These are phyloP conservation scores for Amanita molliuscula DNA, from an alignment of 768 basidiomycete genomes.

Conservation along the genomic window DNA sequence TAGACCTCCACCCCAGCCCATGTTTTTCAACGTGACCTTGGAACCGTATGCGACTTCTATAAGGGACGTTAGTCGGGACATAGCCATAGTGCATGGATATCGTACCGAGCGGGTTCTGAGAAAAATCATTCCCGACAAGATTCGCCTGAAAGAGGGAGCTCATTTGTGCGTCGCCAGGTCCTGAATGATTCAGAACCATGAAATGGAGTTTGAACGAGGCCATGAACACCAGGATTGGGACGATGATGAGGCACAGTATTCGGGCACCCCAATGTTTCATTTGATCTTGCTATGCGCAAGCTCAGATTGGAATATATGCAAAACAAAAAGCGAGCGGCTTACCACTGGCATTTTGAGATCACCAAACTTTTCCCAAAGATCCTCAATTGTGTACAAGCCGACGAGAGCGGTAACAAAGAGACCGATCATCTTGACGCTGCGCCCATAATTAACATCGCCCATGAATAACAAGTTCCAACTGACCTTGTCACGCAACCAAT, in stretches of 20 bases:
- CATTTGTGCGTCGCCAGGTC: slow-evolving; percentile 98
- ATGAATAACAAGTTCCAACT: slow-evolving; percentile 5
- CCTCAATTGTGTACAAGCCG: slow-evolving; percentile 93
- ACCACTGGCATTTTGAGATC: slow-evolving; percentile 88
- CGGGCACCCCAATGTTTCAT: slow-evolving; percentile 86
- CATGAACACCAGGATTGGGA: slow-evolving; percentile 92
- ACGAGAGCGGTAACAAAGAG: slow-evolving; percentile 92
- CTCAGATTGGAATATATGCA: slow-evolving; percentile 3
- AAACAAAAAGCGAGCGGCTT: slow-evolving; percentile 19
- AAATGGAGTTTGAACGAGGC: slow-evolving; percentile 95
- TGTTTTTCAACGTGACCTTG: slow-evolving; percentile 88
- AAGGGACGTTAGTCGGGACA: not conserved
- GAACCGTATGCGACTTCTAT: slow-evolving; percentile 86
- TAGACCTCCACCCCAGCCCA: slow-evolving; percentile 95
- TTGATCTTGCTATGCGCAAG: slow-evolving; percentile 61
- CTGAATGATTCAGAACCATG: slow-evolving; percentile 85
- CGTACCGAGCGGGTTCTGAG: slow-evolving; percentile 79
- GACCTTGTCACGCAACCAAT: slow-evolving; percentile 94
- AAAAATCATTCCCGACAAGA: slow-evolving; percentile 87
- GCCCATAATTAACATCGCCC: not conserved
- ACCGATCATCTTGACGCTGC: slow-evolving; percentile 92
- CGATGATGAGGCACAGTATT: slow-evolving; percentile 71
- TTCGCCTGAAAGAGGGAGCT: slow-evolving; percentile 97
- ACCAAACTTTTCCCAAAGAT: slow-evolving; percentile 97
- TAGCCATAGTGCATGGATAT: not conserved